Base-by-base conservation (phyloP, 495 filamentous ascomycete genomes). In the Aspergillus avenaceus region DNA sequence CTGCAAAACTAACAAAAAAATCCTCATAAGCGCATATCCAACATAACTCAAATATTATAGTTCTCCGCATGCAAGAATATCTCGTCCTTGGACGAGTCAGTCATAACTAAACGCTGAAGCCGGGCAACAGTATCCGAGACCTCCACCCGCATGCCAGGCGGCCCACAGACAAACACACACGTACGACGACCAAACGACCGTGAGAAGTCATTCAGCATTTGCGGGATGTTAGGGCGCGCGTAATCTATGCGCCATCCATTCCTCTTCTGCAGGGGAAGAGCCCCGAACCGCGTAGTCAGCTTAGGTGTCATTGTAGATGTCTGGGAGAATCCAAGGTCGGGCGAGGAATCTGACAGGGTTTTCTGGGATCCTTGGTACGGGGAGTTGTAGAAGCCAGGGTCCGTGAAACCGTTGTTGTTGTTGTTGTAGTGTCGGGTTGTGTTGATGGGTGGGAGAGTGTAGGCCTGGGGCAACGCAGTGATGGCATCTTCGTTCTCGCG, bases 11-110 rank as follows among this genome's bases (percentile, higher is more conserved):
- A 46, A 25, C 16, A 25, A 34, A 27, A 32, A 26, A 24, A 45
- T 31, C 27, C 28, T 50, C 50, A 48, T 50, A 13, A 47, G 19
- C 14, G 7, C 7, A 36, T 3, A 14, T n/a, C n/a, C 11, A 44
- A 38, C 41, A 38, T 36, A 37, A 40, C 45, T 76, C 61, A 95
- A 44, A 92, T 73, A 31, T 90, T 88, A 70, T 95, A 96, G 65
- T 96, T 96, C 77, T 97, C 92, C 9, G 91, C 86, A 76, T 97
- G 92, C 66, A 97, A 65, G 64, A 90, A 96, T 49, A 97, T 85
- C 80, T 97, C 92, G 61, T 96, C 92, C 37, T 84, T 81, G 44
- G 78, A 77, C 14, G 83, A 78, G 55, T 87, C 84, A 2, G 75
- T 78, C 86, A 88, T 87, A 27, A 97, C 91, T 66, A 84, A 79